phyloP scores from a whole-genome alignment of 2,329 filamentous ascomycete species.

The Colletotrichum liaoningense region DNA sequence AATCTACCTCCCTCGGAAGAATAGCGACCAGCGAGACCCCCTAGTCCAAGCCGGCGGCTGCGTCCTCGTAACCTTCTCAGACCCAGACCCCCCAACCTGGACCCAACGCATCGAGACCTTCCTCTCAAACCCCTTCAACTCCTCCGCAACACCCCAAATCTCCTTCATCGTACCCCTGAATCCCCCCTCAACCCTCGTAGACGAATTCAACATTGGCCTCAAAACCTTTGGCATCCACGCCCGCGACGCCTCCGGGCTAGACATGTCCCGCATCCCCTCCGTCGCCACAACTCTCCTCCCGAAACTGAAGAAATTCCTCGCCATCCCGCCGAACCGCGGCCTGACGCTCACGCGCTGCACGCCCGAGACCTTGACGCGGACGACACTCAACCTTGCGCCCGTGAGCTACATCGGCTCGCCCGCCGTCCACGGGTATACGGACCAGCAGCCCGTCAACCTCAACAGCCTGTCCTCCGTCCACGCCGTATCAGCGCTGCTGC shows the following conservation, averaged over 20 bases:
- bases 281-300: slow-evolving; percentile 30
- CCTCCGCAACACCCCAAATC: background rate
- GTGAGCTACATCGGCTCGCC: slow-evolving; percentile 36
- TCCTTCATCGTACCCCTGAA: slow-evolving; percentile 7
- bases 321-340: slow-evolving; percentile 14
- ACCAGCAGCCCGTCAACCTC: slow-evolving; percentile 38
- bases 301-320: slow-evolving; percentile 35
- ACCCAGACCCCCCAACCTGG: slow-evolving; percentile 4
- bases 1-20: slow-evolving; percentile 31
- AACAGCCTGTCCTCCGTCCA: slow-evolving; percentile 38
- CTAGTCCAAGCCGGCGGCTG: slow-evolving; percentile 26
- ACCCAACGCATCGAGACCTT: background rate
- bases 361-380: slow-evolving; percentile 29
- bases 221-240: slow-evolving; percentile 36
- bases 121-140: background rate
- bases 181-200: background rate
- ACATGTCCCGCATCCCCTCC: slow-evolving; percentile 31
- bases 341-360: slow-evolving; percentile 35
- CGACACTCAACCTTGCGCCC: slow-evolving; percentile 36
- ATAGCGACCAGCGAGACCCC: background rate
- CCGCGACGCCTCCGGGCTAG: slow-evolving; percentile 32
- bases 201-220: background rate
- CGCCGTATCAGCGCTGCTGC: slow-evolving; percentile 34
- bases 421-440: slow-evolving; percentile 38
- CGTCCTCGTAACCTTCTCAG: background rate